Conservation (phyloP, 2,329 filamentous ascomycete genomes). For the Hypoxylon sp. region DNA sequence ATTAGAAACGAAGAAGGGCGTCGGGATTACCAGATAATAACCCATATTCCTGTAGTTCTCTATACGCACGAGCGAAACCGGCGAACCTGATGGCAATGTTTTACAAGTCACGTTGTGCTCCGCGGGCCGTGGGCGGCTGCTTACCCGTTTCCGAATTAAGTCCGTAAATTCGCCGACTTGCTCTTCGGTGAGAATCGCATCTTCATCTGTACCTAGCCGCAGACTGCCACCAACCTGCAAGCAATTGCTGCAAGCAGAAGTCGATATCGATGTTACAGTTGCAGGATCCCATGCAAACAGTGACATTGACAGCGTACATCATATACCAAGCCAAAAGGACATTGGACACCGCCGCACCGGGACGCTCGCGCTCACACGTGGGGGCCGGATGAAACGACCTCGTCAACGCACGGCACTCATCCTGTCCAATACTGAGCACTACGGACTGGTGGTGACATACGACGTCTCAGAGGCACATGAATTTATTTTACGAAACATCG, state of each 20-base stretch:
- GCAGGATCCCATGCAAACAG: slow-evolving; percentile 12
- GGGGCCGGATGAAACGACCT: slow-evolving; percentile 11
- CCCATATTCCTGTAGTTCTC: no score
- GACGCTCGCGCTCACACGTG: slow-evolving; percentile 23
- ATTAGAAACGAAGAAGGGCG: not conserved
- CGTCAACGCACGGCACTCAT: slow-evolving; percentile 18
- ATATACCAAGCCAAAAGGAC: not conserved
- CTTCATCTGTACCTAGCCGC: slow-evolving; percentile 2
- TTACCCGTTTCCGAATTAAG: slow-evolving; percentile 27
- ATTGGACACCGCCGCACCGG: slow-evolving; percentile 29
- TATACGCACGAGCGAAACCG: slow-evolving; percentile 1
- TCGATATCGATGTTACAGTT: not conserved
- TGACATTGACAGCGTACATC: slow-evolving; percentile 5
- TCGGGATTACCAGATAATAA: not conserved
- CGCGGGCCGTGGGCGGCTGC: not conserved
- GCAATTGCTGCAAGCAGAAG: slow-evolving; percentile 3
- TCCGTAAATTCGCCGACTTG: slow-evolving; percentile 17
- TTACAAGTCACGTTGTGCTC: slow-evolving; percentile 15
- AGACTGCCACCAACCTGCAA: slow-evolving; percentile 8
- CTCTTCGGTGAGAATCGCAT: slow-evolving; percentile 5
- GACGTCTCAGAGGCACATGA: slow-evolving; percentile 15
- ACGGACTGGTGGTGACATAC: slow-evolving; percentile 8
- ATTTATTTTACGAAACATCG: not conserved
- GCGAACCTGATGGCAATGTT: slow-evolving; percentile 8
- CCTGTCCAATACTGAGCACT: slow-evolving; percentile 2